These are phyloP conservation scores for Metschnikowia dekortorum DNA, from an alignment of 805 yeast genomes.

Conservation along the genomic window DNA sequence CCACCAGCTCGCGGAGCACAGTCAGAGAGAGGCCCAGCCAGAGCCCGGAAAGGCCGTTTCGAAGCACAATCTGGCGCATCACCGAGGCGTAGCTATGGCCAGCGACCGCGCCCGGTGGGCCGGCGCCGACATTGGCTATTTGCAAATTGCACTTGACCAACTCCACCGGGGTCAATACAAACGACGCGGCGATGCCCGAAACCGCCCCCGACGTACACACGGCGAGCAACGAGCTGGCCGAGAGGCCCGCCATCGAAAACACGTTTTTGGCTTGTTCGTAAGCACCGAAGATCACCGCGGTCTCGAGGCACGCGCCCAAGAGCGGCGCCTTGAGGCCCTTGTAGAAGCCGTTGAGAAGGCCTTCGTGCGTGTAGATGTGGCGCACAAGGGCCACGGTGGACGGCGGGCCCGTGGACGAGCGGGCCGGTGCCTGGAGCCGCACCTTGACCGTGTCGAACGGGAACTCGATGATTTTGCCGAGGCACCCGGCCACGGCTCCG, in stretches of 20 bases:
- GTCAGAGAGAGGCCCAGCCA: constrained; percentile 90
- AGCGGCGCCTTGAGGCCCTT: constrained; percentile 78
- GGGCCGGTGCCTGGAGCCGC: constrained; percentile 62
- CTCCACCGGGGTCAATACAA: constrained; percentile 88
- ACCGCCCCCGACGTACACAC: constrained; percentile 66
- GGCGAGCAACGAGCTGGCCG: constrained; percentile 6
- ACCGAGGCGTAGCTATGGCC: constrained; percentile 26
- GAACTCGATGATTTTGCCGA: constrained; percentile 80
- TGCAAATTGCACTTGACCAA: constrained; percentile 84
- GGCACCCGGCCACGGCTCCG: constrained; percentile 69
- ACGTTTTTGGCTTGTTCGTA: constrained; percentile 35
- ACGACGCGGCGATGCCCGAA: constrained; percentile 79
- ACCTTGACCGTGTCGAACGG: constrained; percentile 95
- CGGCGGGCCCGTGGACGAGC: constrained; percentile 24
- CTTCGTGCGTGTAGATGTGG: constrained; percentile 63
- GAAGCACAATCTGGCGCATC: constrained; percentile 35
- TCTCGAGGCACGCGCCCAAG: constrained; percentile 86
- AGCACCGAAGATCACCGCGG: constrained; percentile 70
- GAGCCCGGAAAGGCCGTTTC: constrained; percentile 64
- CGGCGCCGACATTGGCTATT: constrained; percentile 40
- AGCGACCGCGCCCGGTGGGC: too few relatives aligned
- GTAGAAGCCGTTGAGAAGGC: constrained; percentile 67
- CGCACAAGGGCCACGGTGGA: constrained; percentile 65
- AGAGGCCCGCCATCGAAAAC: constrained; percentile 8
- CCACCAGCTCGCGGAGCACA: constrained; percentile 75